These are phyloP conservation scores for Brassica cretica DNA, from an alignment of 345 rosid genomes.

Conservation along the genomic window DNA sequence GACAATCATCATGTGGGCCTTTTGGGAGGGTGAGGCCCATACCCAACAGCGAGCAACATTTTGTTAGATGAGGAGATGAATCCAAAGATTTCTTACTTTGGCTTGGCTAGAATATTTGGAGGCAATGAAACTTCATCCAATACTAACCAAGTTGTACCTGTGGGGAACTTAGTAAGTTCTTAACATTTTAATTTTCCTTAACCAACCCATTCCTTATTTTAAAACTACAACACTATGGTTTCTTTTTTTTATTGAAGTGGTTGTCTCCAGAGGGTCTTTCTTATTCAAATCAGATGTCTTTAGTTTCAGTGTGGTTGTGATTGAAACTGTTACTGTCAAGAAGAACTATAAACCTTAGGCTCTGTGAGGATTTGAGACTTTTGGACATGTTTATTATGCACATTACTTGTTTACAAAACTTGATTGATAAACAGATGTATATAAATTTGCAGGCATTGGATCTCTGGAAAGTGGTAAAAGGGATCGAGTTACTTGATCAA, in stretches of 20 bases:
- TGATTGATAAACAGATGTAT: not conserved
- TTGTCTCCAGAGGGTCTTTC: constrained; percentile 67
- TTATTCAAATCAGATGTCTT: constrained; percentile 67
- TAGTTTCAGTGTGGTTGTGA: constrained; percentile 63
- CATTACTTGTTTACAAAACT: not conserved
- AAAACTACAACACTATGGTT: too few species aligned
- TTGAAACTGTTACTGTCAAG: constrained; percentile 58
- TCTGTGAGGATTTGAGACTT: constrained; percentile 46
- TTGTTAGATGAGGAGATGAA: constrained; percentile 66
- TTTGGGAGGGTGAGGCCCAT: too few species aligned
- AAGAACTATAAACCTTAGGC: constrained; percentile 39
- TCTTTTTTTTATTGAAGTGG: constrained; percentile 38
- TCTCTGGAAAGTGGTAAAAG: constrained; percentile 49
- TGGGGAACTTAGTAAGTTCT: too few species aligned
- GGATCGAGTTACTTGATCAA: constrained; percentile 44
- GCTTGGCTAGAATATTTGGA: constrained; percentile 68
- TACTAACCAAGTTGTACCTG: constrained; percentile 54
- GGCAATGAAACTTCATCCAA: constrained; percentile 52
- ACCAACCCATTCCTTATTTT: too few species aligned
- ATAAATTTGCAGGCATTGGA: constrained; percentile 53
- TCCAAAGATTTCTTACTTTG: constrained; percentile 79
- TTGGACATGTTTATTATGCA: not conserved
- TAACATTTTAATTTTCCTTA: too few species aligned
- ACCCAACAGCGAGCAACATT: constrained; percentile 45
- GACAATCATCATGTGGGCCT: too few species aligned